Evolutionary conservation across 2,329 filamentous ascomycete genomes (phyloP).

Genomic region (Plenodomus tracheiphilus): DNA sequence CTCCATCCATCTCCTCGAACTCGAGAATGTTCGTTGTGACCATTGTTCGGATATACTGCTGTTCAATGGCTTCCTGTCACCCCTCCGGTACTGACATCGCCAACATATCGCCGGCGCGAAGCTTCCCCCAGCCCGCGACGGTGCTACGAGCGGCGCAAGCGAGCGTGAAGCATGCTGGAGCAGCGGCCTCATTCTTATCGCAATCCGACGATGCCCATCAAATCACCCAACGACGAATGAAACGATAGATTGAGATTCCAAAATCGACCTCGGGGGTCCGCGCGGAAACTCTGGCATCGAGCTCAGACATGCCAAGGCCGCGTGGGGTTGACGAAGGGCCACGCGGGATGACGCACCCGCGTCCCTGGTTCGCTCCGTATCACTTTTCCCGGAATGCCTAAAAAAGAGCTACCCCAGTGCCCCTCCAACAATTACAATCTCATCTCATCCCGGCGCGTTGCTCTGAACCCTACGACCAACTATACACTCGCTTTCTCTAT

Average conservation of each 20-base stretch:
- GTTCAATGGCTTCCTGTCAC: conserved; percentile 7
- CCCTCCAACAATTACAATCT: conserved; percentile 13
- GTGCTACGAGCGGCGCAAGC: conserved; percentile 13
- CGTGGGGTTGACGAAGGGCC: conserved; percentile 15
- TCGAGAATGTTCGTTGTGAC: conserved; percentile 21
- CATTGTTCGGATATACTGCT: conserved; percentile 1
- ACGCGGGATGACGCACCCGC: neutral
- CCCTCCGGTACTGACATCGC: conserved; percentile 34
- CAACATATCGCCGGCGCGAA: conserved; percentile 27
- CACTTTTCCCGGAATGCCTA: conserved; percentile 22
- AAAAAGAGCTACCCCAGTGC: conserved; percentile 17
- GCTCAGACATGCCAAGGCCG: conserved; percentile 32
- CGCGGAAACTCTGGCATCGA: conserved; percentile 17
- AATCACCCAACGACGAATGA: conserved; percentile 14
- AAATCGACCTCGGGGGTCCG: conserved; percentile 18
- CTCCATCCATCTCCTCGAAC: conserved; percentile 23
- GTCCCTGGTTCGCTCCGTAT: neutral
- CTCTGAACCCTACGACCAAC: neutral
- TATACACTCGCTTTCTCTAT: conserved; percentile 1
- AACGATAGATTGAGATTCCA: conserved; percentile 7
- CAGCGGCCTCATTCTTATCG: conserved; percentile 45
- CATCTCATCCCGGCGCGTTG: neutral
- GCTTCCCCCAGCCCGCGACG: neutral
- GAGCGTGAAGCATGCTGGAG: conserved; percentile 47
- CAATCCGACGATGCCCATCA: conserved; percentile 24